phyloP scores from a whole-genome alignment of 306 rosid genomes.

The Cucurbita ficifolia region DNA sequence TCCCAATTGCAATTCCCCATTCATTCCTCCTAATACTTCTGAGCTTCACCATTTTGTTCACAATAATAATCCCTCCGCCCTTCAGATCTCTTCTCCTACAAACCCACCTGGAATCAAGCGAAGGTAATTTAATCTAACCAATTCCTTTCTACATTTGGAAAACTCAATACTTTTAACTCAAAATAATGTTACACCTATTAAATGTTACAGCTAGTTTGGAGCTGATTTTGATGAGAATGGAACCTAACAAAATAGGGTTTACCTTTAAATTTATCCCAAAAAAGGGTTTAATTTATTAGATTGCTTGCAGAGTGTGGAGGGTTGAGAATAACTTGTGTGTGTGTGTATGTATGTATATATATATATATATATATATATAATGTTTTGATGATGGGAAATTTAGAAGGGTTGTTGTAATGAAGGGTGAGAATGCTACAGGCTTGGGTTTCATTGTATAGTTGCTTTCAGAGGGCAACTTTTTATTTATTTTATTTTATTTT shows the following conservation, averaged over 20 bases:
- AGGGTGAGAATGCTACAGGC: background rate
- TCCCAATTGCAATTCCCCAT: background rate
- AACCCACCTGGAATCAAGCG: constrained; percentile 36
- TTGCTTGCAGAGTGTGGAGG: background rate
- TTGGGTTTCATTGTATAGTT: constrained; percentile 4
- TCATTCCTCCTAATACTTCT: constrained; percentile 1
- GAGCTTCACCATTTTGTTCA: constrained; percentile 6
- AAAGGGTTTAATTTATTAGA: background rate
- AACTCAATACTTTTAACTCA: background rate
- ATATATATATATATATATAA: background rate
- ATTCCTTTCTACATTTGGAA: background rate
- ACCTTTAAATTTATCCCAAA: background rate
- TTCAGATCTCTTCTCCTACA: constrained; percentile 53
- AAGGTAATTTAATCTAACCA: constrained; percentile 20
- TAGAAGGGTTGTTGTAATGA: background rate
- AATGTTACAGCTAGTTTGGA: background rate
- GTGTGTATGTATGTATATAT: background rate
- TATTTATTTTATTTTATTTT: background rate
- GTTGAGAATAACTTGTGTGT: background rate
- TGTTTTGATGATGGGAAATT: background rate
- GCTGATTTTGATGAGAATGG: background rate
- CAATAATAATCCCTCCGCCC: constrained; percentile 4
- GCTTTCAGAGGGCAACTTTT: background rate
- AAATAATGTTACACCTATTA: background rate
- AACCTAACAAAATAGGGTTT: background rate